Conservation (phyloP, 2,329 filamentous ascomycete species). For the Botryotinia narcissicola region DNA sequence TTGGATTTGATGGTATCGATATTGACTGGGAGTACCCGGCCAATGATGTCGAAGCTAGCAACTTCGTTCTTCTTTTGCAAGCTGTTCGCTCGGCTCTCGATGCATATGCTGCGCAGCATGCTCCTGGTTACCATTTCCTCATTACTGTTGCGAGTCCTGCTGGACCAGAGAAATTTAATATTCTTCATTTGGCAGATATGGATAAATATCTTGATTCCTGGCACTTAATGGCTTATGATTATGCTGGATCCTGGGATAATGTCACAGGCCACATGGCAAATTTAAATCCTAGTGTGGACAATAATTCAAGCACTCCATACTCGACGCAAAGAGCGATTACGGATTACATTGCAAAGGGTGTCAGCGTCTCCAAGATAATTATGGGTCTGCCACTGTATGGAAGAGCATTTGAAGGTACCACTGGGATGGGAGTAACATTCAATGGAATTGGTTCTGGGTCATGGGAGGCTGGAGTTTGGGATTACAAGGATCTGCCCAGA, state of each 20-base stretch:
- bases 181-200: slow-evolving; percentile 48
- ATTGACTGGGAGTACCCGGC: slow-evolving; percentile 35
- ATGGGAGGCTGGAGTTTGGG: slow-evolving; percentile 75
- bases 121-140: slow-evolving; percentile 50
- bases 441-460: slow-evolving; percentile 63
- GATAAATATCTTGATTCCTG: slow-evolving; percentile 51
- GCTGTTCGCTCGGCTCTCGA: slow-evolving; percentile 45
- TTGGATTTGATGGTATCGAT: slow-evolving; percentile 58
- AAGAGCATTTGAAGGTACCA: slow-evolving; percentile 63
- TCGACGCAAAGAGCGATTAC: slow-evolving; percentile 63
- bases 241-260: slow-evolving; percentile 63
- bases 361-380: slow-evolving; percentile 65
- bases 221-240: slow-evolving; percentile 74
- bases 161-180: slow-evolving; percentile 48
- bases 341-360: slow-evolving; percentile 62
- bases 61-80: slow-evolving; percentile 38
- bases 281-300: slow-evolving; percentile 54
- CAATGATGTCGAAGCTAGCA: slow-evolving; percentile 32
- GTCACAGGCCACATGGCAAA: slow-evolving; percentile 69
- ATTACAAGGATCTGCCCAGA: slow-evolving; percentile 74
- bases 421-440: slow-evolving; percentile 64
- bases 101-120: slow-evolving; percentile 46
- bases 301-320: slow-evolving; percentile 64
- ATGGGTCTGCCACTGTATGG: slow-evolving; percentile 82
- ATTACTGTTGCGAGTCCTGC: slow-evolving; percentile 54